Evolutionary conservation across 495 filamentous ascomycete genomes (phyloP).

Genomic region (Lophium mytilinum): DNA sequence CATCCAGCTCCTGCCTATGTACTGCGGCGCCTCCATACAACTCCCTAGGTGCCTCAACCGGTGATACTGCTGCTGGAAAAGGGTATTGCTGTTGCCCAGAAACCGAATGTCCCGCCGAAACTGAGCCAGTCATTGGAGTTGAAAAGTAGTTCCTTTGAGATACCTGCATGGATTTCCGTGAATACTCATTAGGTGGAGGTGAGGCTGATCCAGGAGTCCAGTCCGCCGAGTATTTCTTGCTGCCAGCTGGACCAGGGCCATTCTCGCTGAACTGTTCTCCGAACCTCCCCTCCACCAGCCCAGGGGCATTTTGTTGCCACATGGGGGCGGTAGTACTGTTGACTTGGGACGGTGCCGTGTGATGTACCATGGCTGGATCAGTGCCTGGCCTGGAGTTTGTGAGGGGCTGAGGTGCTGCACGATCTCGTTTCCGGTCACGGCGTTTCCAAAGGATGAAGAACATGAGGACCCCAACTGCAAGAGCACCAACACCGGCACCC

Average conservation of each 20-base stretch:
- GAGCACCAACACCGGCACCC: slow-evolving; percentile 10
- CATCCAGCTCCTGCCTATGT: too few relatives aligned
- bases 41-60: too few relatives aligned
- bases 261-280: not conserved
- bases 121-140: too few relatives aligned
- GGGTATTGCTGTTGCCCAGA: too few relatives aligned
- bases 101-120: too few relatives aligned
- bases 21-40: too few relatives aligned
- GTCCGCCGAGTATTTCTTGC: not conserved
- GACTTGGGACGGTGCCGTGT: not conserved
- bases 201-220: not conserved
- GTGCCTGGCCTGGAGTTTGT: not conserved
- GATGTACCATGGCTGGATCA: not conserved
- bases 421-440: slow-evolving; percentile 7
- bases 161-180: too few relatives aligned
- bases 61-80: too few relatives aligned
- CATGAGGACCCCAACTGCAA: slow-evolving; percentile 8
- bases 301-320: not conserved
- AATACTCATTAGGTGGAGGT: not conserved
- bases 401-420: slow-evolving; percentile 3
- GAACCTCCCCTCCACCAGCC: not conserved
- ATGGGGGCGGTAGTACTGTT: not conserved
- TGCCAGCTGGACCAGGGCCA: not conserved
- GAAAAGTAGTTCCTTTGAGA: too few relatives aligned
- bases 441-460: slow-evolving; percentile 13